These are phyloP conservation scores for Nothophoma quercina DNA, from an alignment of 2,329 filamentous ascomycete genomes.

Conservation along the genomic window DNA sequence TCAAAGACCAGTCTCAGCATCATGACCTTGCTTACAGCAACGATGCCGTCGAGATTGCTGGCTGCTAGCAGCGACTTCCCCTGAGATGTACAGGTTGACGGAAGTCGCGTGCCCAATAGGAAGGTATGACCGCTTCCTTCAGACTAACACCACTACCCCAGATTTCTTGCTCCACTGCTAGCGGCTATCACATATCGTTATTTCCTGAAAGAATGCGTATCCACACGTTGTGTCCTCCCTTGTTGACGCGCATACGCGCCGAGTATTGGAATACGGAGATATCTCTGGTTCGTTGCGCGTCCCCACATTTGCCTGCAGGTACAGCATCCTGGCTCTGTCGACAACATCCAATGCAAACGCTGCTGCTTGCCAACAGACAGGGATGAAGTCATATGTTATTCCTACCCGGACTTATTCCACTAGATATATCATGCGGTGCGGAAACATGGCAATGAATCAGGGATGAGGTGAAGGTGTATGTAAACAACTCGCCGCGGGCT, in stretches of 20 bases:
- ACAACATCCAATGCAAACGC: slow-evolving; percentile 4
- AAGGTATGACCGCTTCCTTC: slow-evolving; percentile 5
- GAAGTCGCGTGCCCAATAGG: slow-evolving; percentile 9
- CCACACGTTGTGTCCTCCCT: slow-evolving; percentile 10
- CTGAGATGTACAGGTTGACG: slow-evolving; percentile 5
- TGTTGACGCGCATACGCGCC: slow-evolving; percentile 11
- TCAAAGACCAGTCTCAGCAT: not conserved
- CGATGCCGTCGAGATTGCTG: not conserved
- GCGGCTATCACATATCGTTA: slow-evolving; percentile 3
- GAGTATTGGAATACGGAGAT: not conserved
- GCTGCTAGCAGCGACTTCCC: not conserved
- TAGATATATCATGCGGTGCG: slow-evolving; percentile 16
- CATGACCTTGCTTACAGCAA: not conserved
- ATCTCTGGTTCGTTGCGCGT: not conserved
- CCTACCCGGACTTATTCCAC: not conserved
- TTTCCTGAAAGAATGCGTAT: slow-evolving; percentile 1
- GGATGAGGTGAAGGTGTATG: slow-evolving; percentile 9
- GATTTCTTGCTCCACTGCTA: not conserved
- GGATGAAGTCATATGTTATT: slow-evolving; percentile 10
- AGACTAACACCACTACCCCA: slow-evolving; percentile 1
- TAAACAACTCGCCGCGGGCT: not conserved
- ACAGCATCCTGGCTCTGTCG: not conserved
- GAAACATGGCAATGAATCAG: slow-evolving; percentile 1
- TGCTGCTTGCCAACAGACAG: slow-evolving; percentile 4
- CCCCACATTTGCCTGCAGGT: slow-evolving; percentile 15